phyloP scores from a whole-genome alignment of 2,329 filamentous ascomycete species.

The Chrysoporthe austroafricana region DNA sequence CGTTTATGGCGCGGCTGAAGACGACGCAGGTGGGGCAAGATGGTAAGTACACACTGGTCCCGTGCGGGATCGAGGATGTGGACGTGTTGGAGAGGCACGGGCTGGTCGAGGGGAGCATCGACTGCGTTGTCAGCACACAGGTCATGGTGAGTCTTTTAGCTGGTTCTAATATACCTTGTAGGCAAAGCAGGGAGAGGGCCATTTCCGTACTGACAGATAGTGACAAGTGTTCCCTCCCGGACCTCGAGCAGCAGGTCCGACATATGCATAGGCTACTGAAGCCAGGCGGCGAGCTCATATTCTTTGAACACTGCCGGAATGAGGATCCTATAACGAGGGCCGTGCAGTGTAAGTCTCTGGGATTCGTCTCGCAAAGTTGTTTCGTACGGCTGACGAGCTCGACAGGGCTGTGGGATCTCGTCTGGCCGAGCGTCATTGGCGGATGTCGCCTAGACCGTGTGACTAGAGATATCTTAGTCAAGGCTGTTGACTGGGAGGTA shows the following conservation, averaged over 20 bases:
- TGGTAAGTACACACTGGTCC: slow-evolving; percentile 44
- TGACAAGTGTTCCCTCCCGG: slow-evolving; percentile 41
- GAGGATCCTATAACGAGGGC: slow-evolving; percentile 35
- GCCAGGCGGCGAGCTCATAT: slow-evolving; percentile 50
- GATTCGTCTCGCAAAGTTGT: not conserved
- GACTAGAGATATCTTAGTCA: slow-evolving; percentile 35
- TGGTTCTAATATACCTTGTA: not conserved
- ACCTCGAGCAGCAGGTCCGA: slow-evolving; percentile 35
- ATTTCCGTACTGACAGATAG: too few species aligned
- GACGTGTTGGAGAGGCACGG: slow-evolving; percentile 42
- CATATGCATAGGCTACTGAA: slow-evolving; percentile 47
- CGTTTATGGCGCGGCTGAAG: slow-evolving; percentile 38
- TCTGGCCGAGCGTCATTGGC: slow-evolving; percentile 38
- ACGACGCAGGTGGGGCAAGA: slow-evolving; percentile 34
- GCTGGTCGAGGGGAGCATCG: slow-evolving; percentile 41
- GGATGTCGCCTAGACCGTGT: slow-evolving; percentile 38
- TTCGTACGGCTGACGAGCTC: not conserved
- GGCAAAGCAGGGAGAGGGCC: too few species aligned
- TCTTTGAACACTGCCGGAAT: slow-evolving; percentile 48
- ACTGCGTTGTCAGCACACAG: slow-evolving; percentile 48
- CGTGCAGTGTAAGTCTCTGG: slow-evolving; percentile 36
- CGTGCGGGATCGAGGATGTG: slow-evolving; percentile 44
- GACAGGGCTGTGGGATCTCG: slow-evolving; percentile 36
- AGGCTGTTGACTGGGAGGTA: slow-evolving; percentile 40
- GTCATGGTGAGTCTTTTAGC: slow-evolving; percentile 36